Percentiles rank a stretch among this genome's conserved stretches.
These are phyloP conservation scores for Podospora conica DNA, from an alignment of 495 filamentous ascomycete species.

Conservation along the genomic window DNA sequence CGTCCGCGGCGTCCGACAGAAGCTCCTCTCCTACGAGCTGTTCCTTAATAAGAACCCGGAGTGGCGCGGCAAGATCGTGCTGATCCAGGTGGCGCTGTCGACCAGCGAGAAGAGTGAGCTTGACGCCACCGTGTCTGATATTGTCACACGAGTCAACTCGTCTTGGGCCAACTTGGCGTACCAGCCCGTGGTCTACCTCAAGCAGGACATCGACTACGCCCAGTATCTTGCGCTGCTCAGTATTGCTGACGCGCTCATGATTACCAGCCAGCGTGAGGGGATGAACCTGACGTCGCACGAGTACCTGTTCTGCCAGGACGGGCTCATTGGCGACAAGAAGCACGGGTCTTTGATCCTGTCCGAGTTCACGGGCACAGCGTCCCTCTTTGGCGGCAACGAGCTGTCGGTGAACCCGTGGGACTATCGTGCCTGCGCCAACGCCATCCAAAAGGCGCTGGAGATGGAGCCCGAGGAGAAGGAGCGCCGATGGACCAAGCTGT, in stretches of 20 bases:
- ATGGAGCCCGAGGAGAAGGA: slow-evolving; percentile 67
- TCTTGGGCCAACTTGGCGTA: slow-evolving; percentile 80
- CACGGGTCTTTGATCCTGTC: slow-evolving; percentile 84
- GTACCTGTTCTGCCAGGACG: slow-evolving; percentile 88
- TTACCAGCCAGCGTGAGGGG: slow-evolving; percentile 86
- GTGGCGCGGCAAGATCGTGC: slow-evolving; percentile 76
- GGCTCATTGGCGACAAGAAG: slow-evolving; percentile 62
- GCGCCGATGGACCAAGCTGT: slow-evolving; percentile 66
- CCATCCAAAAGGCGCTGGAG: slow-evolving; percentile 72
- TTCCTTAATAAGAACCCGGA: slow-evolving; percentile 90
- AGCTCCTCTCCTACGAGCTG: slow-evolving; percentile 84
- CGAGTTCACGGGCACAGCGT: slow-evolving; percentile 88
- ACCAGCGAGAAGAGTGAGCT: slow-evolving; percentile 80
- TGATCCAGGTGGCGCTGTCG: slow-evolving; percentile 89
- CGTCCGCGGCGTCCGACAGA: slow-evolving; percentile 84
- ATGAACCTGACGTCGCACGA: slow-evolving; percentile 95
- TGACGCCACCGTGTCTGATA: slow-evolving; percentile 80
- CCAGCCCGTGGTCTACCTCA: slow-evolving; percentile 86
- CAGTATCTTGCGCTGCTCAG: slow-evolving; percentile 86
- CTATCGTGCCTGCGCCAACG: slow-evolving; percentile 74
- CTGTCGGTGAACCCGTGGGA: slow-evolving; percentile 92
- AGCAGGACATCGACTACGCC: slow-evolving; percentile 84
- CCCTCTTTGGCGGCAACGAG: slow-evolving; percentile 69
- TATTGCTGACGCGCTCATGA: slow-evolving; percentile 84
- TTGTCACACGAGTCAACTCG: slow-evolving; percentile 88